Conservation (phyloP, 306 rosid genomes). For the Rosa rugosa region DNA sequence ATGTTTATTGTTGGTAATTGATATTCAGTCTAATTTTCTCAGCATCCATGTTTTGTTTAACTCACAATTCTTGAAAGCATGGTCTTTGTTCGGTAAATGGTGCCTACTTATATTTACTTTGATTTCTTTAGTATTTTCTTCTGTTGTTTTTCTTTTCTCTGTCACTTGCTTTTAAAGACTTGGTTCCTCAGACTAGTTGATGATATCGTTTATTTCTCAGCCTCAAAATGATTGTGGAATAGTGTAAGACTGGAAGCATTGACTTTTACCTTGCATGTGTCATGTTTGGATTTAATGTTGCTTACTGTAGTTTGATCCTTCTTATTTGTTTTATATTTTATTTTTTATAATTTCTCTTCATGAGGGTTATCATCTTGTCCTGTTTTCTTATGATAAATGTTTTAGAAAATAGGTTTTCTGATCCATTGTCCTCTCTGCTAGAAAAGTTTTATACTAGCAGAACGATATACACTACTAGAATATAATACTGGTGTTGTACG, state of each 20-base stretch:
- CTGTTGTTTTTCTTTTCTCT: not conserved
- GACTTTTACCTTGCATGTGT: not conserved
- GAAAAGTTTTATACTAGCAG: not conserved
- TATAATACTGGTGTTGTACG: not conserved
- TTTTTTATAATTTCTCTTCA: not conserved
- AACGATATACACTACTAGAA: not conserved
- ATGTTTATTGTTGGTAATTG: constrained; percentile 7
- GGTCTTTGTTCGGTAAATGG: not conserved
- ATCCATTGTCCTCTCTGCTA: not conserved
- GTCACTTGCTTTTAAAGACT: not conserved
- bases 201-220: not conserved
- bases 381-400: not conserved
- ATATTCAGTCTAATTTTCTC: not conserved
- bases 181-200: not conserved
- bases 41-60: not conserved
- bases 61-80: not conserved
- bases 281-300: not conserved
- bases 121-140: not conserved
- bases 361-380: not conserved
- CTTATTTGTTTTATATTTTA: no score
- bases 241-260: not conserved
- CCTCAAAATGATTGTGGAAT: not conserved
- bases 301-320: not conserved
- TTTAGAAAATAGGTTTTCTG: constrained; percentile 6
- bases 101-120: not conserved